Base-by-base conservation (phyloP, 371 early-diverging fungal genomes). In the Amoeboaphelidium protococcarum region DNA sequence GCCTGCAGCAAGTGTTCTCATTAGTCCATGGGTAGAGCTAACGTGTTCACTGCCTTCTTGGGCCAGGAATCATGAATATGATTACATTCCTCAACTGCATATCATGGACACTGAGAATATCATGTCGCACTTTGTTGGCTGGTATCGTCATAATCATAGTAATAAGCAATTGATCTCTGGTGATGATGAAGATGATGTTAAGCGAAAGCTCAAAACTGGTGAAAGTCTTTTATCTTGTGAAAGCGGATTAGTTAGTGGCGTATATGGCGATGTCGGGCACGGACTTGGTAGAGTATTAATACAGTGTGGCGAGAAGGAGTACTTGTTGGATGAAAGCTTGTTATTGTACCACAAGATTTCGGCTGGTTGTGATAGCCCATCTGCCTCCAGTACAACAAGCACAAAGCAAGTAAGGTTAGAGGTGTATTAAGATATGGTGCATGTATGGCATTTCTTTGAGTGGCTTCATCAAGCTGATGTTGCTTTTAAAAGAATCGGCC, bases 11-110 rank as follows among this genome's bases (percentile, higher is more conserved):
- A 54, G 60, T 25, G 57, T 58, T 13, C 49, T 66, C 31, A 48
- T 74, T 19, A 66, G 66, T 20, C 77, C 77, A 3, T 72, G 74
- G 74, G 52, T 65, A 31, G 69, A 64, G 23, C 27, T 58, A 75
- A 49, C 51, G 75, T 31, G 37, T 31, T 31, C 37, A 10, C 37
- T 31, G 6, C 37, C 37, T 31, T 31, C 37, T 31, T 31, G 37
- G 37, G 16, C 6, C 16, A 31, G 16, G 10, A 31, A 16, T 16
- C 10, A 16, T 10, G 16, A 16, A 31, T 31, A 31, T 16, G 37
- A 31, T 16, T 31, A 10, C 16, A 16, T 31, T 31, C 37, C 37
- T 31, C 6, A 16, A 31, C 16, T 31, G 16, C 10, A 31, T 31
- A 6, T 31, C 16, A 6, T 6, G 10, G 16, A 31, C 6, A 31